These are phyloP conservation scores for Candida bentonensis DNA, from an alignment of 805 yeast genomes.

Conservation along the genomic window DNA sequence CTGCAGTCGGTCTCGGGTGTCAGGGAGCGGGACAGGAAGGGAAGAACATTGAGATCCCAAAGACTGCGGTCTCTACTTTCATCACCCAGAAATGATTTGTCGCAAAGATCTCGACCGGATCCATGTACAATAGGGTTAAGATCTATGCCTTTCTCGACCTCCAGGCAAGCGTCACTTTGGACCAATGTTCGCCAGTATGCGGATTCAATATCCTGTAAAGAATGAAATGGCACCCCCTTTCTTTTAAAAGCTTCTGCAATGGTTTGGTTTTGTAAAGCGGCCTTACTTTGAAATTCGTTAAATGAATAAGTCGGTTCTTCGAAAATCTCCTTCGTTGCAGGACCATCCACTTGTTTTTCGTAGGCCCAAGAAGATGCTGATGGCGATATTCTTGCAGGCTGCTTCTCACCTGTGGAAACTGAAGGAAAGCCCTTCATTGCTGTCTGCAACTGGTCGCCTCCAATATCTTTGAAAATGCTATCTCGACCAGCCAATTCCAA, in stretches of 20 bases:
- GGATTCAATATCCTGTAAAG: conserved; percentile 31
- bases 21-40: conserved; percentile 57
- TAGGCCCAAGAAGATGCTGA: background rate
- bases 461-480: too few relatives aligned
- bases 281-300: conserved; percentile 45
- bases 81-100: conserved; percentile 9
- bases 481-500: conserved; percentile 56
- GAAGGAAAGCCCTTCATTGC: conserved; percentile 11
- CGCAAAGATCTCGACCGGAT: conserved; percentile 57
- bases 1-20: conserved; percentile 33
- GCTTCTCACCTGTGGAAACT: background rate
- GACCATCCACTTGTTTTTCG: background rate
- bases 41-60: conserved; percentile 63
- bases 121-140: conserved; percentile 54
- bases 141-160: conserved; percentile 76
- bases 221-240: background rate
- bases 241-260: conserved; percentile 5
- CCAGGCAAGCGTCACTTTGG: conserved; percentile 30
- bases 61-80: conserved; percentile 41
- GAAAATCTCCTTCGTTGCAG: background rate
- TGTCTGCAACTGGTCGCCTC: conserved; percentile 31
- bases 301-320: conserved; percentile 39
- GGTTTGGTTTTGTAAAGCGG: conserved; percentile 25
- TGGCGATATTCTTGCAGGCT: too few relatives aligned
- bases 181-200: conserved; percentile 52